Evolutionary conservation across 805 yeast genomes (phyloP), one percentile per base, ranked within the genome.

Genomic region (Lachancea quebecensis): DNA sequence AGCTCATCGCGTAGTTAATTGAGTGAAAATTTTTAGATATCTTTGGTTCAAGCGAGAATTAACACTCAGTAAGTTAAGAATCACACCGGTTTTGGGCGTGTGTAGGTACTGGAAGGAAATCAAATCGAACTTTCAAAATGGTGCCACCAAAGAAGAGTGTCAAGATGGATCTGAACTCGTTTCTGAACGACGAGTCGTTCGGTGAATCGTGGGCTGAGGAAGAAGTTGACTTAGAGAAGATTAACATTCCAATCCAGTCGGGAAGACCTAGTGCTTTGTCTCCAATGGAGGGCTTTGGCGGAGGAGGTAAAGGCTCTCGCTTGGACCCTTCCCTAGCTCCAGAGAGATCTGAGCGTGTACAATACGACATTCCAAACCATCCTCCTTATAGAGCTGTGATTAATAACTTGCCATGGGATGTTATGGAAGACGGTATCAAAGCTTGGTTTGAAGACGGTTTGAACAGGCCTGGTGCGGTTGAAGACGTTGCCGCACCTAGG

Each of bases 341-440:
- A 40, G 51, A 59, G 47, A 59, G 66, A 28, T 48, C 57, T 42
- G 65, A 76, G 51, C 77, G 86, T 67, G 73, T 71, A 32, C 90
- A 83, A 61, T 84, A 70, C 55, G 95, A 96, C 36, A 74, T 93
- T 49, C 99, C 99, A 38, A 91, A 88, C 57, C 75, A 70, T 42
- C 89, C 97, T 15, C 99, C 99, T 44, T 93, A 68, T 74, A 83
- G 85, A 58, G 97, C 96, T n/a, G 79, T 87, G 64, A 74, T 91
- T 54, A 78, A 79, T 62, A 89, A 90, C 69, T 77, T 93, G 60
- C 87, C 96, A 49, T 84, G 85, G 81, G 90, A 85, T 47, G 76
- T 78, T 38, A 66, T 72, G 39, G 97, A 91, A 65, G 79, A 72
- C 32, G 77, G 72, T 43, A 71, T 85, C 47, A 69, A 65, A 42